Percentiles rank a stretch among this genome's conserved stretches.
These are phyloP conservation scores for Podila clonocystis DNA, from an alignment of 192 early-diverging fungal genomes.

Conservation along the genomic window DNA sequence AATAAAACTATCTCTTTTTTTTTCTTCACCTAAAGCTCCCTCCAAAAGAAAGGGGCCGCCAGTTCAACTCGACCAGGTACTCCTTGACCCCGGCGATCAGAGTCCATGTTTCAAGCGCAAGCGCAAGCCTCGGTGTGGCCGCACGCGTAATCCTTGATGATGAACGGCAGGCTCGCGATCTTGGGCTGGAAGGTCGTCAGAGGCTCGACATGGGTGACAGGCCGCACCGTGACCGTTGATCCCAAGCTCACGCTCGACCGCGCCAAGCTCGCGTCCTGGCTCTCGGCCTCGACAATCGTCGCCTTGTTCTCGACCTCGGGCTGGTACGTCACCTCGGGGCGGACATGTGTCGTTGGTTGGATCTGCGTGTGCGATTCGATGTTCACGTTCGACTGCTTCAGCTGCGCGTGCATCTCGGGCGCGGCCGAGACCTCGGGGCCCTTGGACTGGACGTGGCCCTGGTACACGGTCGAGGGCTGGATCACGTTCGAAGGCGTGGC, in stretches of 20 bases:
- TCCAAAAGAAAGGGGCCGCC: too few species aligned
- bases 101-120: conserved; percentile 2
- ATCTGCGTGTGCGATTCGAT: conserved; percentile 21
- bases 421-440: conserved; percentile 17
- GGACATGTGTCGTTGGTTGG: conserved; percentile 29
- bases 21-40: neutral
- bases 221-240: conserved; percentile 29
- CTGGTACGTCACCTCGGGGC: conserved; percentile 27
- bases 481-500: conserved; percentile 12
- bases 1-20: neutral
- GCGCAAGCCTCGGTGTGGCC: neutral
- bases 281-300: conserved; percentile 14
- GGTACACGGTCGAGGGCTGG: conserved; percentile 32
- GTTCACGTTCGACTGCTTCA: conserved; percentile 16
- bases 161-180: conserved; percentile 26
- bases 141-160: conserved; percentile 20
- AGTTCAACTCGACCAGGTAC: neutral
- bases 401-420: conserved; percentile 1
- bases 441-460: conserved; percentile 21
- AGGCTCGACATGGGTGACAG: conserved; percentile 29
- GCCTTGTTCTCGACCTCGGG: conserved; percentile 35
- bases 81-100: too few species aligned
- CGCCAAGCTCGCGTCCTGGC: conserved; percentile 2
- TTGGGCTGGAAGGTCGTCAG: conserved; percentile 40
- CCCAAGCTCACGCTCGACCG: conserved; percentile 25